A percentile compares a stretch with the other conserved stretches of the same genome.
Conservation (phyloP, 371 early-diverging fungal species). For the Syncephalastrum sp. region DNA sequence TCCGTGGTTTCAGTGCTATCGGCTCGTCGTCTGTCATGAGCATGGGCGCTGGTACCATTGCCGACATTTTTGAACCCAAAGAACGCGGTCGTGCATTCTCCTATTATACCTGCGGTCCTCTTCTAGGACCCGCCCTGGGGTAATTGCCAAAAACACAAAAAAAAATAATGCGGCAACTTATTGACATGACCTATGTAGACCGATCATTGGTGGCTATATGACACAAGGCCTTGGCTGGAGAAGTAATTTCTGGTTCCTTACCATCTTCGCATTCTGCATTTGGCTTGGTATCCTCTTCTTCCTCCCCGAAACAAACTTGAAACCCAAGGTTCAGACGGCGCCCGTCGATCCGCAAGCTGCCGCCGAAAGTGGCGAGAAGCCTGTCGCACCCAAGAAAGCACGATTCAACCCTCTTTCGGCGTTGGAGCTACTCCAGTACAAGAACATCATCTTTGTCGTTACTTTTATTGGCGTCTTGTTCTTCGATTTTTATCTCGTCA, state of each 20-base stretch:
- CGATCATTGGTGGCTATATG: slow-evolving; percentile 41
- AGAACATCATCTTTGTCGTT: slow-evolving; percentile 31
- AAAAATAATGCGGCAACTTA: not conserved
- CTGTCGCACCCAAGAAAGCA: not conserved
- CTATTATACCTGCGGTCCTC: slow-evolving; percentile 32
- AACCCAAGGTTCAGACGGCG: not conserved
- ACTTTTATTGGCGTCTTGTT: slow-evolving; percentile 25
- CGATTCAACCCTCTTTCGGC: slow-evolving; percentile 29
- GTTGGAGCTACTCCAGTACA: slow-evolving; percentile 22
- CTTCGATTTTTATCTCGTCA: slow-evolving; percentile 25
- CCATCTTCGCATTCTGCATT: slow-evolving; percentile 27
- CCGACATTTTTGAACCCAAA: slow-evolving; percentile 37
- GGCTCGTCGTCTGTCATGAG: slow-evolving; percentile 33
- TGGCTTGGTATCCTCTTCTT: slow-evolving; percentile 30
- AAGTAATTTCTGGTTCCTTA: slow-evolving; percentile 37
- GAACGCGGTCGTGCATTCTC: slow-evolving; percentile 42
- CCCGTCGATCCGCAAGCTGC: not conserved
- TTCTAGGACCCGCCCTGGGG: slow-evolving; percentile 22
- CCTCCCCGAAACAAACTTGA: slow-evolving; percentile 42
- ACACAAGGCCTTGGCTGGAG: slow-evolving; percentile 44
- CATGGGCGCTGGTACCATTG: slow-evolving; percentile 44
- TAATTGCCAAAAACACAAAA: not conserved
- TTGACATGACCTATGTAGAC: slow-evolving; percentile 15
- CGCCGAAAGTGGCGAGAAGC: not conserved
- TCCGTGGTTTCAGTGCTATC: slow-evolving; percentile 26